Conservation (phyloP, 306 rosid genomes). For the Quercus variabilis region DNA sequence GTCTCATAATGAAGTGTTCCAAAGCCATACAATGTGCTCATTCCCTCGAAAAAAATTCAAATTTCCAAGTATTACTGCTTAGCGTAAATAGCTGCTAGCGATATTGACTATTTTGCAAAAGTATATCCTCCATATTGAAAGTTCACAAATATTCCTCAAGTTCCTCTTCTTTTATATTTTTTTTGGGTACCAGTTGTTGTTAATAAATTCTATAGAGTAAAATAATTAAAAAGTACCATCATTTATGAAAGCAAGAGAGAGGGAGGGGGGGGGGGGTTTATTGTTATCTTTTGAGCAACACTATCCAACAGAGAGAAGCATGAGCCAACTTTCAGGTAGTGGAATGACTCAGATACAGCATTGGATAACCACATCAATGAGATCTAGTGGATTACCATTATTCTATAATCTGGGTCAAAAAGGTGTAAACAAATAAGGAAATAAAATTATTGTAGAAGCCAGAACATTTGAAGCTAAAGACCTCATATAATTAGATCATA, state of each 20-base stretch:
- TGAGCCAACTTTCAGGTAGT: not conserved
- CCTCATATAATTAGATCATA: not conserved
- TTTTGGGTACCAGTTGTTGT: no score
- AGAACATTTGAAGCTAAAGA: not conserved
- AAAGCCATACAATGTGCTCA: not conserved
- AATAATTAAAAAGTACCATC: no score
- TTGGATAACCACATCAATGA: not conserved
- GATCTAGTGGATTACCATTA: not conserved
- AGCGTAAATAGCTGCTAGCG: not conserved
- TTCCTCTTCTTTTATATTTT: no score
- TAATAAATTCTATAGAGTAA: no score
- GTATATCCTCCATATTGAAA: no score
- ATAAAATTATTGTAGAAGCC: not conserved
- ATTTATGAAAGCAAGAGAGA: no score
- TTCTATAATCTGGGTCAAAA: not conserved
- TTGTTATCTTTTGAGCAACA: no score
- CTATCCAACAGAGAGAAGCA: not conserved
- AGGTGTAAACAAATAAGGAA: not conserved
- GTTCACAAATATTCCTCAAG: no score
- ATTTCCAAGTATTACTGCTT: not conserved
- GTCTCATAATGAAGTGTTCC: not conserved
- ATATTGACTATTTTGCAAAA: not conserved
- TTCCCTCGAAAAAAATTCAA: not conserved
- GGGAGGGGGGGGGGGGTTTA: no score
- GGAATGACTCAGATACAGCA: not conserved